Conservation (phyloP, 345 rosid species). For the Gynandropsis gynandra region DNA sequence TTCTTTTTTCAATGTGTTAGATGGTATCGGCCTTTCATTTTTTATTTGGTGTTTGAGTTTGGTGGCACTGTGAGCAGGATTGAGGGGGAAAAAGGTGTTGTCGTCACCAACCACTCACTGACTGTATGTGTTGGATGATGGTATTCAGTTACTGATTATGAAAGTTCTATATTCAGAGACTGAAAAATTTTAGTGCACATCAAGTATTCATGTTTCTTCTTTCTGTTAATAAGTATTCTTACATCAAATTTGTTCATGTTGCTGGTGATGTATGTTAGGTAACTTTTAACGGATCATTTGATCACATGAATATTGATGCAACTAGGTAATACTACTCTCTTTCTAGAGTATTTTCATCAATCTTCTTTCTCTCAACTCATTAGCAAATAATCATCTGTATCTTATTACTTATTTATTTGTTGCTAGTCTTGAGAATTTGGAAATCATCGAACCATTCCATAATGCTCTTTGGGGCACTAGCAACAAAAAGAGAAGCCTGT, state of each 20-base stretch:
- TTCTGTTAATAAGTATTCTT: slow-evolving; percentile 10
- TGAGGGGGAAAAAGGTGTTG: slow-evolving; percentile 89
- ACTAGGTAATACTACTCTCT: slow-evolving; percentile 50
- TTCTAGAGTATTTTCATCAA: too few relatives aligned
- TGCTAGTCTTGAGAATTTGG: slow-evolving; percentile 86
- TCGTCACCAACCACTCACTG: slow-evolving; percentile 83
- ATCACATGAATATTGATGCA: slow-evolving; percentile 93
- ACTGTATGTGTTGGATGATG: slow-evolving; percentile 41
- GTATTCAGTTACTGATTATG: not conserved
- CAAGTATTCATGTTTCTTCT: slow-evolving; percentile 12
- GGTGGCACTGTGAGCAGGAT: slow-evolving; percentile 46
- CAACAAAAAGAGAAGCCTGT: slow-evolving; percentile 88
- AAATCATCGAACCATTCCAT: slow-evolving; percentile 81
- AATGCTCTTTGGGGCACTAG: slow-evolving; percentile 78
- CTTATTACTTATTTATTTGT: slow-evolving; percentile 21
- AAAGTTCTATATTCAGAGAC: slow-evolving; percentile 3
- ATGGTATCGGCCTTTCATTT: not conserved
- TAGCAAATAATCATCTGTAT: not conserved
- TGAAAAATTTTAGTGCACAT: not conserved
- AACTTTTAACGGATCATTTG: slow-evolving; percentile 93
- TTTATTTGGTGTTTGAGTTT: slow-evolving; percentile 15
- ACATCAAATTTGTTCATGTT: slow-evolving; percentile 9
- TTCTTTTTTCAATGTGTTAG: slow-evolving; percentile 12
- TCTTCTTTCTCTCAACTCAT: too few relatives aligned
- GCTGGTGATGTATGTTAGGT: slow-evolving; percentile 40